Conservation (phyloP, 2,329 filamentous ascomycete genomes). For the Coniochaeta ligniaria region DNA sequence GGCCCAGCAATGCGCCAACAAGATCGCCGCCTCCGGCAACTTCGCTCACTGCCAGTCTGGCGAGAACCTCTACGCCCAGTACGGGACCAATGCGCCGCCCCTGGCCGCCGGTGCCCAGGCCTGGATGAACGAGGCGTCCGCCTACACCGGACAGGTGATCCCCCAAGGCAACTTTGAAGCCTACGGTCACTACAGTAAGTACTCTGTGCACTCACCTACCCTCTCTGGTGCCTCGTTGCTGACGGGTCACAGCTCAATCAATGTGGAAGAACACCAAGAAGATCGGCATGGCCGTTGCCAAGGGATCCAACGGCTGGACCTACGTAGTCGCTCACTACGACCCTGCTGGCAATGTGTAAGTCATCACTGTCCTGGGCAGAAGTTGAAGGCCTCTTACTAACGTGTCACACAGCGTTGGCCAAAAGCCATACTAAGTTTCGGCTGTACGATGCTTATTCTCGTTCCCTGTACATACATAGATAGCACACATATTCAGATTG, state of each 20-base stretch:
- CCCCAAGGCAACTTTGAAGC: conserved; percentile 23
- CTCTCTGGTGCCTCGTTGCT: not conserved
- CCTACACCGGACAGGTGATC: conserved; percentile 24
- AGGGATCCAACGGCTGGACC: conserved; percentile 16
- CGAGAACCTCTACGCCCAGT: conserved; percentile 22
- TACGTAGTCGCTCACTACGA: conserved; percentile 27
- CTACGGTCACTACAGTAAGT: conserved; percentile 26
- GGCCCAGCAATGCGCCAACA: conserved; percentile 20
- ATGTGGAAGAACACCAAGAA: conserved; percentile 24
- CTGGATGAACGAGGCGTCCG: conserved; percentile 24
- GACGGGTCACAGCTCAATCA: conserved; percentile 11
- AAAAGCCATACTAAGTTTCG: not conserved
- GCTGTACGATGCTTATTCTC: not conserved
- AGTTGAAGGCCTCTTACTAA: not conserved
- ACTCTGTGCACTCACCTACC: not conserved
- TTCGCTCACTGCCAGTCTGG: conserved; percentile 21
- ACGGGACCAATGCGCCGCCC: conserved; percentile 9
- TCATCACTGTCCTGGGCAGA: not conserved
- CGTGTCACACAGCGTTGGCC: not conserved
- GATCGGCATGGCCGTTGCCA: conserved; percentile 22
- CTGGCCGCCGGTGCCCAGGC: conserved; percentile 18
- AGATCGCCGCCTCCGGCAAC: conserved; percentile 18
- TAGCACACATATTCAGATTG: not conserved
- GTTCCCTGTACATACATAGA: not conserved
- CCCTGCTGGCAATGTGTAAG: conserved; percentile 21